Base-by-base conservation (phyloP, 1,284 basidiomycete species). In the Tilletia horrida region DNA sequence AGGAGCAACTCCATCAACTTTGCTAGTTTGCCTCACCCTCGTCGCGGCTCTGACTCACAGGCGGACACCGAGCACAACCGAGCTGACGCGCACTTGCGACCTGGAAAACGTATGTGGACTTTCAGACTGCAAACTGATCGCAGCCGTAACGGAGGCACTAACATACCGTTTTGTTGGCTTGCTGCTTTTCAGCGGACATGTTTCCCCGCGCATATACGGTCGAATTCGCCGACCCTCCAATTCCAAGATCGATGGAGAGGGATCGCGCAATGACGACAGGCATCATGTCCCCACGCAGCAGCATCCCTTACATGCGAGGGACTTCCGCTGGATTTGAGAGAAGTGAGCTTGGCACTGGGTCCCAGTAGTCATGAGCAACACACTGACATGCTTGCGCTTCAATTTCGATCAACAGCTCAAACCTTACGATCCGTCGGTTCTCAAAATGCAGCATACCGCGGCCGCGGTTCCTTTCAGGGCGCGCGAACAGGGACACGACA, bases 181-280 rank as follows among this genome's bases (percentile, higher is more conserved):
- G 50, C 6, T 23, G 6, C 25, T 27, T 27, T 6, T 23, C 27
- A 52, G 13, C 75, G 64, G 82, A 82, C 42, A 76, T 81, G 29
- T 85, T 87, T 52, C 85, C 85, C 3, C 82, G 86, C 1, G 85
- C 85, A 1, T 85, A 85, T 69, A 88, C 87, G 0, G 86, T 88
- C 67, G 87, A 87, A 65, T 87, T 87, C 68, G 83, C 84, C 16
- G 83, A 85, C 7, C 80, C 73, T 76, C 67, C 55, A 80, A 73
- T 70, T 48, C 25, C 23, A 4, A 27, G 44, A 50, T 21, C 40
- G 14, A 18, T 21, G 27, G 43, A 61, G 35, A 48, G 29, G 25
- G 65, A 65, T 18, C 64, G 64, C 18, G 65, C 52, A 18, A 29
- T 47, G 42, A 50, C 57, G 2, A 66, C 65, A 1, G 65, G 65